Conservation (phyloP, 2,329 filamentous ascomycete species). For the Zymoseptoria crescenta region DNA sequence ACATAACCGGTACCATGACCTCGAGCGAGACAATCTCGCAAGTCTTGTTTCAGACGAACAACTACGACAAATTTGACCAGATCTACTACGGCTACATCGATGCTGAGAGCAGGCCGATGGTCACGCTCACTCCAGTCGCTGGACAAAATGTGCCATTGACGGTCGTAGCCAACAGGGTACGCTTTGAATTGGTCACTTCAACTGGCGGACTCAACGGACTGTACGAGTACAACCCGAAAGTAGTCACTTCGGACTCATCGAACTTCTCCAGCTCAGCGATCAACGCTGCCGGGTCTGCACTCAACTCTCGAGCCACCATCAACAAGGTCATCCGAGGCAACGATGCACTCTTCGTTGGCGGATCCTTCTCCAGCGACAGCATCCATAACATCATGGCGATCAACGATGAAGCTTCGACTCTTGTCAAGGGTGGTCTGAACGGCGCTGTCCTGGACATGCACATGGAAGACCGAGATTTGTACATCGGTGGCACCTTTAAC, state of each 20-base stretch:
- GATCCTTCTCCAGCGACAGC: conserved; percentile 66
- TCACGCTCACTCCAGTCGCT: conserved; percentile 65
- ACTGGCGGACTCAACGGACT: conserved; percentile 77
- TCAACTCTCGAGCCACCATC: conserved; percentile 61
- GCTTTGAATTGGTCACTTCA: conserved; percentile 65
- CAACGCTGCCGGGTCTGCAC: conserved; percentile 64
- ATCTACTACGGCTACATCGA: conserved; percentile 84
- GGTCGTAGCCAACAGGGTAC: conserved; percentile 82
- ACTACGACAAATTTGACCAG: conserved; percentile 93
- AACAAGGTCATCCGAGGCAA: conserved; percentile 56
- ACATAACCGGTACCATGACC: conserved; percentile 64
- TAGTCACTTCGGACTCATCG: conserved; percentile 49
- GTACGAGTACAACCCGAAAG: conserved; percentile 74
- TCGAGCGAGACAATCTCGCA: conserved; percentile 45
- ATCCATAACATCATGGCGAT: conserved; percentile 73
- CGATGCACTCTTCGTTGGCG: conserved; percentile 66
- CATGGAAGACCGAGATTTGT: conserved; percentile 58
- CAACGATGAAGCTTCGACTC: conserved; percentile 50
- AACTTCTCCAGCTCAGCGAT: conserved; percentile 66
- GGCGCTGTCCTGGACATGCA: conserved; percentile 67
- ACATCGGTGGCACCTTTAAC: conserved; percentile 78
- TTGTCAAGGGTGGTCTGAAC: conserved; percentile 69
- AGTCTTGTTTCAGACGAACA: conserved; percentile 79
- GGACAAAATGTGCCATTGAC: conserved; percentile 60
- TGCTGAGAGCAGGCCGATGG: conserved; percentile 62